Evolutionary conservation across 108 stramenopile species (phyloP), one percentile per base, ranked within the genome.

Genomic region (Mediolabrus comicus): DNA sequence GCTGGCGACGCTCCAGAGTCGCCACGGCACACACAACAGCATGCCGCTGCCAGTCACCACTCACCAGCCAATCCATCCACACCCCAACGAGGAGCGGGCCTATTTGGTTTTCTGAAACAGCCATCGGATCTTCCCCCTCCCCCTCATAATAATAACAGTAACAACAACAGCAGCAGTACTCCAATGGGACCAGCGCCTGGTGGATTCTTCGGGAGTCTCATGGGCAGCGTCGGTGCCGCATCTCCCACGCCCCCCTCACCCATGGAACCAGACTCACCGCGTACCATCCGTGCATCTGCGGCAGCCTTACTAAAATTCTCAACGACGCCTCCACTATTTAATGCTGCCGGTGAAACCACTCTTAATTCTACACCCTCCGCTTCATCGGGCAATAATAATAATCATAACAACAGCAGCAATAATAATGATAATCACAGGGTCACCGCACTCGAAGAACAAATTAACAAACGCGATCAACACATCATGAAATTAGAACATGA

Each of bases 401-500:
- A 13, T 14, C 41, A 53, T 19, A 33, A 19, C 57, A 28, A 39
- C 26, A 39, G 12, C 32, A 43, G 2, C 41, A 31, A 51, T 43
- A 34, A n/a, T 16, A 27, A 29, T 35, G 36, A 53, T 27, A 16
- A 17, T 5, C 10, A 11, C 39, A 52, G 65, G 28, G 54, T 60
- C 26, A 51, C 56, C 49, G 39, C 69, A 9, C 64, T 78, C 61
- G 77, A 78, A 53, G 28, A 46, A 11, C 69, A 66, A 59, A 53
- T 78, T 49, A 43, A 51, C 38, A 53, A 53, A 33, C 64, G 69
- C 11, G 77, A 78, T 51, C 13, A 29, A 22, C 59, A 57, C 34
- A 58, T 78, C 35, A 65, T 69, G 49, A 38, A 78, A 53, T 64
- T 78, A 29, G 63, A 71, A 49, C 52, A 49, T 22, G 69, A 78